Evolutionary conservation across 2,329 filamentous ascomycete species (phyloP).

Genomic region (Verticillium alfalfae): DNA sequence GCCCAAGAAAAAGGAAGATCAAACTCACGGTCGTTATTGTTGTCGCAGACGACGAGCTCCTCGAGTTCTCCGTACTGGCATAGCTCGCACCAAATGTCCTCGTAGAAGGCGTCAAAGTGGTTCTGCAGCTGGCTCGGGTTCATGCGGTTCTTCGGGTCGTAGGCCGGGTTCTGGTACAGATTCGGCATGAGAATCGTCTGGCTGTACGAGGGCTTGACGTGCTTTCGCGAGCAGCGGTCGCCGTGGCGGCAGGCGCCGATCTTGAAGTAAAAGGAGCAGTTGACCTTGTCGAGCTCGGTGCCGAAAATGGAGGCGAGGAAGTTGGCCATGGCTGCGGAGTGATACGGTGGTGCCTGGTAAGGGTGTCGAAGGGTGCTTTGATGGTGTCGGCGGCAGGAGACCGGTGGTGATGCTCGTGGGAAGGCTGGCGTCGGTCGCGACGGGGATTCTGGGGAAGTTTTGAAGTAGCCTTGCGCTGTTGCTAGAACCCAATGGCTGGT

Average conservation of each 20-base stretch:
- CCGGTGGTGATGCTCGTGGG: neutral
- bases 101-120: constrained; percentile 99
- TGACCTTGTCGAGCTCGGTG: constrained; percentile 97
- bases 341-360: neutral
- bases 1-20: neutral
- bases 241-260: constrained; percentile 98
- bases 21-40: constrained; percentile 89
- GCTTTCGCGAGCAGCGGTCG: constrained; percentile 95
- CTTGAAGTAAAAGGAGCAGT: constrained; percentile 98
- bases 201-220: constrained; percentile 97
- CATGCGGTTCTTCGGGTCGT: constrained; percentile 96
- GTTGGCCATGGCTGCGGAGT: constrained; percentile 66
- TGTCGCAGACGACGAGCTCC: constrained; percentile 97
- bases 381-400: constrained; percentile 1
- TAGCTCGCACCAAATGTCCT: constrained; percentile 99
- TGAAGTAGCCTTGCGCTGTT: constrained; percentile 9
- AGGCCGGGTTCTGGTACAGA: constrained; percentile 97
- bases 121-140: constrained; percentile 94
- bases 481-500: neutral
- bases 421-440: neutral
- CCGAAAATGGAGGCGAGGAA: constrained; percentile 99
- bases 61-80: constrained; percentile 98
- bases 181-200: constrained; percentile 98
- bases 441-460: constrained; percentile 9
- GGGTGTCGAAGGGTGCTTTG: neutral